Evolutionary conservation across 2,329 filamentous ascomycete species (phyloP).

Genomic region (Diaporthe vaccinii): DNA sequence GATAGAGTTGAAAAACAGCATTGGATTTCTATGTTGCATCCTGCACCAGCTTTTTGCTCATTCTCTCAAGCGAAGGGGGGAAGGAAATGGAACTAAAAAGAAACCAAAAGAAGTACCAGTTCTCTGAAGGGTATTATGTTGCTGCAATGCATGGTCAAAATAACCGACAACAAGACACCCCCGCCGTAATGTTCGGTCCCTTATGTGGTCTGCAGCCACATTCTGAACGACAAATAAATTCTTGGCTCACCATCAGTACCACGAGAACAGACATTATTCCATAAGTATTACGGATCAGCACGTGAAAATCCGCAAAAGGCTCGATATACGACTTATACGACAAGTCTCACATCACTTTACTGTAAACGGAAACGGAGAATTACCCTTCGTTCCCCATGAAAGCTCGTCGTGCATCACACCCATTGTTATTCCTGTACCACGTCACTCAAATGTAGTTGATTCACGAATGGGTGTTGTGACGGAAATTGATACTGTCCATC

Average conservation of each 20-base stretch:
- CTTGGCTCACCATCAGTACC: background rate
- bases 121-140: background rate
- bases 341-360: background rate
- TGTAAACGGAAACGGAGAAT: constrained; percentile 6
- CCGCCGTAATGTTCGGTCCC: background rate
- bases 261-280: background rate
- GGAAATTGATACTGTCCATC: background rate
- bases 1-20: background rate
- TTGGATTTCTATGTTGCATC: background rate
- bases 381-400: background rate
- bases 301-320: background rate
- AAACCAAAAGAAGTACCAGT: background rate
- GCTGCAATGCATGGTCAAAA: background rate
- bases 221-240: background rate
- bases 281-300: constrained; percentile 13
- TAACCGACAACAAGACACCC: background rate
- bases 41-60: background rate
- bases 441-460: background rate
- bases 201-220: background rate
- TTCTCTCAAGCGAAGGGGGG: background rate
- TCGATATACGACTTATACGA: constrained; percentile 17
- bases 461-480: background rate
- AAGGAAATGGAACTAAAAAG: background rate
- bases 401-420: background rate
- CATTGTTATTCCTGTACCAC: background rate